A percentile compares a stretch with the other conserved stretches of the same genome.
phyloP scores from a whole-genome alignment of 495 filamentous ascomycete species.

The Lentithecium fluviatile region DNA sequence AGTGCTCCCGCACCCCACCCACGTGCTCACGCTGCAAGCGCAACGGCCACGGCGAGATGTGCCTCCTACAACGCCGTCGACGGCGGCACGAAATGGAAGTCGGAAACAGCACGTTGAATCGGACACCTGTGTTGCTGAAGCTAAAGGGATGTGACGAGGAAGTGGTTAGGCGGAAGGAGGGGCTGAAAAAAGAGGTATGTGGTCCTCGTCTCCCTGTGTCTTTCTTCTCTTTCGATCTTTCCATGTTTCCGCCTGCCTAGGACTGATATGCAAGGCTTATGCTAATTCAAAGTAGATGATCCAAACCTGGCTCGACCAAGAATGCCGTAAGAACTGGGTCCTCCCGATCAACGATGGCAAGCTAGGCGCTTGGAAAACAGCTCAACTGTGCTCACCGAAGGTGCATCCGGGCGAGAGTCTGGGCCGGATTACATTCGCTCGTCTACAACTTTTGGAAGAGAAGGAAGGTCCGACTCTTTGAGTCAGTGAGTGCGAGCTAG shows the following conservation, averaged over 20 bases:
- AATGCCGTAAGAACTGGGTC: slow-evolving; percentile 27
- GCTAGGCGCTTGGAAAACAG: neutral
- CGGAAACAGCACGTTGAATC: slow-evolving; percentile 6
- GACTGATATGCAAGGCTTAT: too few species aligned
- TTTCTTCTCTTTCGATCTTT: neutral
- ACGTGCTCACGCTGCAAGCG: slow-evolving; percentile 32
- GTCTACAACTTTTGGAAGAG: too few species aligned
- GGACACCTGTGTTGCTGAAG: slow-evolving; percentile 12
- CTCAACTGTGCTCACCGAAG: too few species aligned
- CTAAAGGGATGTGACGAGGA: slow-evolving; percentile 7
- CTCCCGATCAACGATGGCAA: slow-evolving; percentile 9
- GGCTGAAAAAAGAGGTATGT: slow-evolving; percentile 22
- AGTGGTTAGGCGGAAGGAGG: slow-evolving; percentile 15
- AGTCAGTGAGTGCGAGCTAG: too few species aligned
- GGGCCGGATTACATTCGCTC: neutral
- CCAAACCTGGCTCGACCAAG: neutral
- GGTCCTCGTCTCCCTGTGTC: neutral
- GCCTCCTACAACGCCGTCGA: slow-evolving; percentile 30
- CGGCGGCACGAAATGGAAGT: slow-evolving; percentile 6
- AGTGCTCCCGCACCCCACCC: slow-evolving; percentile 26
- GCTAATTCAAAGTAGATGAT: slow-evolving; percentile 7
- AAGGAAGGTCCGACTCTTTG: too few species aligned
- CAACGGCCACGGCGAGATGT: slow-evolving; percentile 11
- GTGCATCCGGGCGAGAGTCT: neutral
- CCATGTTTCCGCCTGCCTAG: neutral